Conservation (phyloP, 1,284 basidiomycete genomes). For the Cerioporus squamosus region DNA sequence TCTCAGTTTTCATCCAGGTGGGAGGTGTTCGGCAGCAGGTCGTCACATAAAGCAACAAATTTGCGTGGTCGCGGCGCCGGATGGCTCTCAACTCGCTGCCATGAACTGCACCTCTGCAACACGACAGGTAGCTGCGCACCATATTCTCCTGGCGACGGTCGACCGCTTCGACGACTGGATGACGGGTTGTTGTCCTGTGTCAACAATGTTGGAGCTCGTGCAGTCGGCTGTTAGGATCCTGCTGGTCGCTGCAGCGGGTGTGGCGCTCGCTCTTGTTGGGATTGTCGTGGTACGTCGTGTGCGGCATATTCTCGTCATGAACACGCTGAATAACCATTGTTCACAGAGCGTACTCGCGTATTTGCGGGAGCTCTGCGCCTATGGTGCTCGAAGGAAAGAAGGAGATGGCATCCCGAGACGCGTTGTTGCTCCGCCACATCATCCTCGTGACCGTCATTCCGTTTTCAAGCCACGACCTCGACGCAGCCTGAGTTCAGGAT, state of each 20-base stretch:
- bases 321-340: background rate
- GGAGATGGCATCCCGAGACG: background rate
- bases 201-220: conserved; percentile 12
- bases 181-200: conserved; percentile 5
- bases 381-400: background rate
- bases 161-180: conserved; percentile 7
- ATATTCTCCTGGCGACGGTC: conserved; percentile 1
- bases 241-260: conserved; percentile 5
- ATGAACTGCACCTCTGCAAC: conserved; percentile 17
- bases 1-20: no score
- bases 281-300: conserved; percentile 16
- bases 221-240: conserved; percentile 3
- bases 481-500: background rate
- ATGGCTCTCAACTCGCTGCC: background rate
- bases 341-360: conserved; percentile 16
- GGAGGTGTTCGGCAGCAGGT: no score
- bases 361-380: background rate
- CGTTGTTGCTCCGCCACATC: background rate
- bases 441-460: background rate
- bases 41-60: no score
- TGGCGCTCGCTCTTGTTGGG: conserved; percentile 14
- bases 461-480: background rate
- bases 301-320: background rate
- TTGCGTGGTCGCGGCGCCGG: background rate
- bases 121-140: conserved; percentile 6